These are phyloP conservation scores for Clavispora phyllophila DNA, from an alignment of 805 yeast genomes.

Conservation along the genomic window DNA sequence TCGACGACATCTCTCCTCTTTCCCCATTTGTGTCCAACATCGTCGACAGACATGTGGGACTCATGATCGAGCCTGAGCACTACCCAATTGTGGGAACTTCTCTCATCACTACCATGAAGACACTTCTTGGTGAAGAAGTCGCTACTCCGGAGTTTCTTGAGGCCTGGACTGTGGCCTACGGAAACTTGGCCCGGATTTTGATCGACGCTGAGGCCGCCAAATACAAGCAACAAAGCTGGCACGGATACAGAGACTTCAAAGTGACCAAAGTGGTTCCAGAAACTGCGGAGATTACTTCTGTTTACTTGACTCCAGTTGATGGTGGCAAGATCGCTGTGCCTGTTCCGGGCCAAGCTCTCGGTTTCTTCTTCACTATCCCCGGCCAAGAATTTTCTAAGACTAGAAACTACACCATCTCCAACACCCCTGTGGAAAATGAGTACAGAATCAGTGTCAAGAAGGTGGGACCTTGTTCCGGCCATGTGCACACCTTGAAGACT, in stretches of 20 bases:
- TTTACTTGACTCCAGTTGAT: conserved; percentile 36
- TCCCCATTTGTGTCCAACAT: conserved; percentile 52
- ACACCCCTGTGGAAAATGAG: conserved; percentile 27
- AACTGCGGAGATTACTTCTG: conserved; percentile 43
- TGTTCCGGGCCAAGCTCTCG: conserved; percentile 45
- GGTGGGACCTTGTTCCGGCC: conserved; percentile 49
- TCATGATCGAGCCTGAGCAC: conserved; percentile 58
- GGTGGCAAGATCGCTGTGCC: conserved; percentile 27
- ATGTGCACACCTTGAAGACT: conserved; percentile 42
- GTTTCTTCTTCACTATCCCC: conserved; percentile 28
- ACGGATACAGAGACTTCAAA: conserved; percentile 50
- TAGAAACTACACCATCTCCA: conserved; percentile 59
- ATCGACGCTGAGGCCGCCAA: conserved; percentile 49
- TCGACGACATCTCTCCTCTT: conserved; percentile 53
- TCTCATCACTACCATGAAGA: conserved; percentile 49
- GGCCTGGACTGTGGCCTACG: conserved; percentile 67
- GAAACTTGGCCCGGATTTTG: conserved; percentile 54
- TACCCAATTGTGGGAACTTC: conserved; percentile 60
- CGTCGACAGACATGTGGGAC: conserved; percentile 61
- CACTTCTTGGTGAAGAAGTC: conserved; percentile 49
- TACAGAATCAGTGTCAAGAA: conserved; percentile 57
- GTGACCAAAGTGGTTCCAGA: conserved; percentile 42
- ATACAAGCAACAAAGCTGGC: conserved; percentile 47
- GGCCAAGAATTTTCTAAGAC: conserved; percentile 38
- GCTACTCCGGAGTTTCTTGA: conserved; percentile 55